Evolutionary conservation across 768 basidiomycete species (phyloP).

Genomic region (Naganishia vaughanmartiniae): DNA sequence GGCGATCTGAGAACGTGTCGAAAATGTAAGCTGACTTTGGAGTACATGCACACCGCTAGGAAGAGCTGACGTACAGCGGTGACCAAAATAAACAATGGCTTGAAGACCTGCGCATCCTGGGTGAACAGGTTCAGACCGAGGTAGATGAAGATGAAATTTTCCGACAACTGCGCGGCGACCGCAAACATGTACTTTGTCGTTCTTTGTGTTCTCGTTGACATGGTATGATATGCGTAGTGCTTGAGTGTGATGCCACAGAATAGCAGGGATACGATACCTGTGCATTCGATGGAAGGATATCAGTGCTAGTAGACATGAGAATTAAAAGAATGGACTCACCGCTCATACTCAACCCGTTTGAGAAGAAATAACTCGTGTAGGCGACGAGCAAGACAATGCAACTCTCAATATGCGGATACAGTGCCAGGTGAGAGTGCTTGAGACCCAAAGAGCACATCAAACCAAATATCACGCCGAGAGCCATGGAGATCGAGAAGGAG

Average conservation of each 20-base stretch:
- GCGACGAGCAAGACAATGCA: constrained; percentile 91
- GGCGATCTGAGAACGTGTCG: constrained; percentile 57
- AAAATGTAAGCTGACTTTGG: not conserved
- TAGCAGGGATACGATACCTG: constrained; percentile 92
- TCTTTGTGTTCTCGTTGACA: constrained; percentile 90
- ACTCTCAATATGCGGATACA: constrained; percentile 85
- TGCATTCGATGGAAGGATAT: not conserved
- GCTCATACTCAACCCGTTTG: constrained; percentile 83
- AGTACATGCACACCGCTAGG: not conserved
- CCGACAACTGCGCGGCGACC: constrained; percentile 86
- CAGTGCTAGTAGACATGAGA: constrained; percentile 37
- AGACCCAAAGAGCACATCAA: constrained; percentile 85
- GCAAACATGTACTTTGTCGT: constrained; percentile 94
- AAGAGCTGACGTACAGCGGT: constrained; percentile 60
- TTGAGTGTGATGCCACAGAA: constrained; percentile 99
- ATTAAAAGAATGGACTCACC: constrained; percentile 46
- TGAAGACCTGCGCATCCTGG: constrained; percentile 80
- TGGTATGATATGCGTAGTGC: constrained; percentile 99
- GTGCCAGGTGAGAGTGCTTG: constrained; percentile 83
- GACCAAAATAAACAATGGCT: constrained; percentile 90
- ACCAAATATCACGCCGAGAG: constrained; percentile 85
- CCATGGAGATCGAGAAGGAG: constrained; percentile 92
- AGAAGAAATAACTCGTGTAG: constrained; percentile 98
- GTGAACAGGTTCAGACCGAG: constrained; percentile 97
- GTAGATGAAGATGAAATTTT: constrained; percentile 99